Evolutionary conservation across 2,329 filamentous ascomycete species (phyloP), one percentile per base, ranked within the genome.

Genomic region (Claviceps digitariae): DNA sequence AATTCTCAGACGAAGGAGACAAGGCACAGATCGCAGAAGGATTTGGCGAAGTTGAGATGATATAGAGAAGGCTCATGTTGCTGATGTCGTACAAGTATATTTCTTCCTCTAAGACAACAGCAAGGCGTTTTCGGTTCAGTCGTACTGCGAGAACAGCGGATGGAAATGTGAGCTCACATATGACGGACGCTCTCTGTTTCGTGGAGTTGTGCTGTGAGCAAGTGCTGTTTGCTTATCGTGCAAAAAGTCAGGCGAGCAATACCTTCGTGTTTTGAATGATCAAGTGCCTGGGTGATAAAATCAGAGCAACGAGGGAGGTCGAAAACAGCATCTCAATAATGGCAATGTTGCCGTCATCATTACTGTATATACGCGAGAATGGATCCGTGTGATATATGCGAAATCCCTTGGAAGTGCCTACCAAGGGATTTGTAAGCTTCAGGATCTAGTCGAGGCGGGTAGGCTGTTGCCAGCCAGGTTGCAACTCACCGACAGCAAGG

Each of bases 271-370:
- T 98, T 64, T 95, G 90, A 64, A 98, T 97, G 60, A 95, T 88
- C 52, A 98, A 76, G 55, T 95, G 86, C 53, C 93, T 81, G 5
- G 93, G 93, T 21, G 93, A 96, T 44, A 95, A 76, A 57, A 96
- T 90, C 52, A 97, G 78, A 52, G 93, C 93, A 54, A 98, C 91
- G 38, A 98, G 81, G 2, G 93, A 97, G 34, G 93, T 97, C 34
- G 91, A 96, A 71, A 98, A 98, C 59, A 98, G 82, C 90, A 97
- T 97, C 74, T 98, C 93, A 63, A 97, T 85, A 59, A 96, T 90
- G 48, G 90, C 87, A 52, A 98, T 91, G 68, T 97, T 95, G 56
- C 88, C 89, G 66, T 97, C 90, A 66, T 91, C 87, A 64, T 88
- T 93, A 67, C 90, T 91, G 69, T 93, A 96, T 65, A 90, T 90